Evolutionary conservation across 371 early-diverging fungal genomes (phyloP), one percentile per base, ranked within the genome.

Genomic region (Dentiscutata heterogama): DNA sequence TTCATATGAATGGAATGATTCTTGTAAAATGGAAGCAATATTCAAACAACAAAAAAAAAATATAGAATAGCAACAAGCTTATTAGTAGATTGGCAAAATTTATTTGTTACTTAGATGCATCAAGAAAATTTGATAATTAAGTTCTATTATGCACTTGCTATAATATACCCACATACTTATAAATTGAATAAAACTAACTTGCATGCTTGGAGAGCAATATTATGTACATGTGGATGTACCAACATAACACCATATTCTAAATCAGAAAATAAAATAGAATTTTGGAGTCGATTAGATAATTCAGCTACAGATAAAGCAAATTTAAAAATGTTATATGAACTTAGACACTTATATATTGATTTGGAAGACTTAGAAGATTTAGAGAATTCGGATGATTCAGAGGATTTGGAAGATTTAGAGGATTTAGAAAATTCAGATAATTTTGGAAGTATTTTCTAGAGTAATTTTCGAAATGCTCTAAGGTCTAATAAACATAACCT

Each of bases 281-380:
- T 68, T 68, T 68, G 68, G 68, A 68, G 20, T 1, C 68, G 42
- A 46, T 31, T 39, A 31, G 20, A 10, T 0, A n/a, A 68, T 42
- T n/a, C 22, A 35, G 5, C 29, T 35, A 20, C 1, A 18, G 46
- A 67, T 67, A 67, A 67, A 42, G 22, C 31, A 20, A 67, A 35
- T 20, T 18, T 67, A 1, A 46, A 68, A n/a, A 68, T 68, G 42
- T 39, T 68, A n/a, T 68, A 68, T 20, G 39, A 68, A 68, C 29
- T 1, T 39, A 22, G 18, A 0, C 31, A 29, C 5, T 18, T 65
- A 18, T 6, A 65, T 18, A 18, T 18, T 29, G 18, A 18, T 29
- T 31, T 27, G 14, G 65, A n/a, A n/a, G n/a, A n/a, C n/a, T n/a
- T n/a, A n/a, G n/a, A n/a, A n/a, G n/a, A n/a, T n/a, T n/a, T n/a